Base-by-base conservation (phyloP, 805 yeast species). In the Starmerella kuoi region DNA sequence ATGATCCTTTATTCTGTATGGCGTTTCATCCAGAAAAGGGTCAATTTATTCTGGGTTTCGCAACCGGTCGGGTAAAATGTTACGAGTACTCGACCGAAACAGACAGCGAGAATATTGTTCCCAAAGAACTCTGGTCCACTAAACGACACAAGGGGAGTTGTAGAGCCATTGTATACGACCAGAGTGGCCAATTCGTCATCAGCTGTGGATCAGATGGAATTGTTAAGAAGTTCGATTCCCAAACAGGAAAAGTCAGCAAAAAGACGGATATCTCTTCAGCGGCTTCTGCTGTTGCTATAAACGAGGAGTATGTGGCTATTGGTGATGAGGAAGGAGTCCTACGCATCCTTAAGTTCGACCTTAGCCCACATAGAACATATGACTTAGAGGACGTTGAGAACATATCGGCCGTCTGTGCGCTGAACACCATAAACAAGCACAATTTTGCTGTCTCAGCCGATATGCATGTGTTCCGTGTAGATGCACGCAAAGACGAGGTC, bases 91-190 rank as follows among this genome's bases (percentile, higher is more conserved):
- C 77, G 44, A 67, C 69, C 0, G 70, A 64, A 1, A 50, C 53
- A 30, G 61, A 78, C 20, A 70, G 41, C 22, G 38, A 55, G 20
- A 9, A 25, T 25, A 19, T 12, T 11, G 57, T 55, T 4, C 60
- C 59, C 11, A 51, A 49, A 9, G 47, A 44, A 17, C 38, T 65
- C 17, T 88, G 98, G 98, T 73, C 79, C 42, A 87, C 96, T 0
- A 82, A 74, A 54, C 72, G 97, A 57, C 97, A 88, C 57, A 86
- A 85, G 59, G 87, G 85, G 1, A 79, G 94, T 49, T 84, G 94
- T 46, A 65, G 98, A 33, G 73, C 80, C 3, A 63, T 83, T 2
- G 64, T 73, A 6, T 77, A 84, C 58, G 31, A 32, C 22, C 42
- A 35, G 15, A 65, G 70, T 1, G 85, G 85, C 2, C 57, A 61